phyloP scores from a whole-genome alignment of 352 stramenopile species.

The Globisporangium ultimum region DNA sequence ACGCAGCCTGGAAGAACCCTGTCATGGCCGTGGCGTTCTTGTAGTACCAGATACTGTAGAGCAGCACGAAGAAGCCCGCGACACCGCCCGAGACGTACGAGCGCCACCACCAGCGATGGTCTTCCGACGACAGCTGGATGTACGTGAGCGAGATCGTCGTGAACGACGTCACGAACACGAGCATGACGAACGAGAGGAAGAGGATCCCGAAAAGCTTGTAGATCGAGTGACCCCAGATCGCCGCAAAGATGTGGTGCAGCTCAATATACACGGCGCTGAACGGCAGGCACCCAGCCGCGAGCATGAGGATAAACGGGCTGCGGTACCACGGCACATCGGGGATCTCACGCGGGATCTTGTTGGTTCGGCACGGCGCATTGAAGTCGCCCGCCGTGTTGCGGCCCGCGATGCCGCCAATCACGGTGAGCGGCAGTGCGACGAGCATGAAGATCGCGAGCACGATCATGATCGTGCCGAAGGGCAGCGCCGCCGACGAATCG shows the following conservation, averaged over 20 bases:
- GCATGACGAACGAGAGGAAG: conserved; percentile 93
- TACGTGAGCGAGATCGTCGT: conserved; percentile 98
- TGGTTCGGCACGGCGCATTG: conserved; percentile 93
- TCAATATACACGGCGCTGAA: conserved; percentile 99
- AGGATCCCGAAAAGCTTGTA: conserved; percentile 99
- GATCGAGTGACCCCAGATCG: conserved; percentile 98
- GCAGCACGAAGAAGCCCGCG: conserved; percentile 94
- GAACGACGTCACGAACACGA: conserved; percentile 95
- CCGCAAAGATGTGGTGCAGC: conserved; percentile 97
- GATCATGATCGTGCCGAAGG: conserved; percentile 95
- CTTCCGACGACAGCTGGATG: conserved; percentile 96
- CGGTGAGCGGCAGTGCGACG: conserved; percentile 90
- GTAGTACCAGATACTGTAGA: conserved; percentile 96
- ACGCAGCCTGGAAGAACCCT: conserved; percentile 94
- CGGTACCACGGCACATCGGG: conserved; percentile 90
- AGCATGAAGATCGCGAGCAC: conserved; percentile 92
- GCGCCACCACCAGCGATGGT: conserved; percentile 98
- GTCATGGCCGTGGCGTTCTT: conserved; percentile 93
- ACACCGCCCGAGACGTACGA: conserved; percentile 93
- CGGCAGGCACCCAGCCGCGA: conserved; percentile 94
- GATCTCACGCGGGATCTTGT: conserved; percentile 95
- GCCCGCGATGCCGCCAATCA: conserved; percentile 94
- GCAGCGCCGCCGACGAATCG: conserved; percentile 94
- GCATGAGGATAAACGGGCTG: conserved; percentile 76
- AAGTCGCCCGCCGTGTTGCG: conserved; percentile 91